These are phyloP conservation scores for Haematococcus sp. DNA, from an alignment of 139 green algal species.

Conservation along the genomic window DNA sequence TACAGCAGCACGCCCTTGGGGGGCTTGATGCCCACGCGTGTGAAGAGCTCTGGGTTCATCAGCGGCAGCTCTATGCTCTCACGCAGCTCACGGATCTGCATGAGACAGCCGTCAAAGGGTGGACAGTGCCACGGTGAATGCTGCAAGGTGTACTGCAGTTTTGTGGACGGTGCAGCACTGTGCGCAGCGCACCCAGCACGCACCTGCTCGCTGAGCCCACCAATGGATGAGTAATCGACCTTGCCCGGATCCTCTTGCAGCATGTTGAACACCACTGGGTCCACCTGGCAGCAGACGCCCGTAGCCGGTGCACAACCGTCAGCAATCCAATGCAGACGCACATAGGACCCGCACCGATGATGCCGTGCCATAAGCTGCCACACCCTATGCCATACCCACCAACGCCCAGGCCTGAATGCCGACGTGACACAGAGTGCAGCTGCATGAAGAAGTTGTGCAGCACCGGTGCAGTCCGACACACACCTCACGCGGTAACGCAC, in stretches of 20 bases:
- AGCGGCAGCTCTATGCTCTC: slow-evolving; percentile 98
- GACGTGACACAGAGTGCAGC: neutral
- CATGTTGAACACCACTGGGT: slow-evolving; percentile 99
- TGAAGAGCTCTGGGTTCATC: slow-evolving; percentile 99
- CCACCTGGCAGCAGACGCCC: slow-evolving; percentile 67
- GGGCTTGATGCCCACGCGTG: slow-evolving; percentile 97
- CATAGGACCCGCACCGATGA: too few species aligned
- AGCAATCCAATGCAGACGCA: neutral
- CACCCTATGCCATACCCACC: neutral
- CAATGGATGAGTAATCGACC: slow-evolving; percentile 96
- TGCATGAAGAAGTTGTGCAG: neutral
- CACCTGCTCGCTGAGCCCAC: slow-evolving; percentile 90
- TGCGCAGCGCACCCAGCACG: neutral
- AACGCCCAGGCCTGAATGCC: neutral
- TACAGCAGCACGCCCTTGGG: slow-evolving; percentile 73
- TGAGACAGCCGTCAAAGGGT: too few species aligned
- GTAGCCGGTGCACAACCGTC: neutral
- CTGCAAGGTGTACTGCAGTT: neutral
- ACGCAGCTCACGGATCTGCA: slow-evolving; percentile 85
- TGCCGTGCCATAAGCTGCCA: neutral
- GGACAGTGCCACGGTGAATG: neutral
- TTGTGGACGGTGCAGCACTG: neutral
- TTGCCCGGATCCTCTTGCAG: slow-evolving; percentile 93
- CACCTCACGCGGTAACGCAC: slow-evolving; percentile 93
- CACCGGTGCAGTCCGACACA: too few species aligned